Conservation (phyloP, 1,284 basidiomycete species). For the Trichosporon coremiiforme region DNA sequence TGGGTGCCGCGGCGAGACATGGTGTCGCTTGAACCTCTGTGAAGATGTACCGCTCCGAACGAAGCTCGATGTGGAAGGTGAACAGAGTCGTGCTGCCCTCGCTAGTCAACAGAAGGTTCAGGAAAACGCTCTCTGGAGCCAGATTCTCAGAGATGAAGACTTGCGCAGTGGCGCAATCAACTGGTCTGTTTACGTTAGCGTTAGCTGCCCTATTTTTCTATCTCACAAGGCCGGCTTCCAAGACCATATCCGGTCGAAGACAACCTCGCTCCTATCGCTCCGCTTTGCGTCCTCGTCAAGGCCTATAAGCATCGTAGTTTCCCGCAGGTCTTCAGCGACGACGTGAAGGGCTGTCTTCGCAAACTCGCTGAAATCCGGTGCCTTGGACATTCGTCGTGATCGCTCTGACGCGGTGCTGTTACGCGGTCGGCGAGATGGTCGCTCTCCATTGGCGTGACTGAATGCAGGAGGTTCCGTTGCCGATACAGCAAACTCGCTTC, state of each 20-base stretch:
- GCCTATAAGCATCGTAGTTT: constrained; percentile 56
- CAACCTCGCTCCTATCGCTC: constrained; percentile 43
- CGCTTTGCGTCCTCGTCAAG: constrained; percentile 38
- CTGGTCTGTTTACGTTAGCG: constrained; percentile 20
- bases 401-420: constrained; percentile 3
- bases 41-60: constrained; percentile 49
- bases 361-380: constrained; percentile 55
- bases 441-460: not conserved
- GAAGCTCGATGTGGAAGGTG: constrained; percentile 58
- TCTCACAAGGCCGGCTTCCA: constrained; percentile 46
- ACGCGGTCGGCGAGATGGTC: not conserved
- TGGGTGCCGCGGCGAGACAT: constrained; percentile 62
- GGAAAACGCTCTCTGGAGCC: constrained; percentile 31
- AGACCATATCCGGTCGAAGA: constrained; percentile 44
- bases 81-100: constrained; percentile 59
- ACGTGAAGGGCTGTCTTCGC: constrained; percentile 61
- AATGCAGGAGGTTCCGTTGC: not conserved
- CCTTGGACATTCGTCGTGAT: constrained; percentile 1
- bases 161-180: constrained; percentile 58
- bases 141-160: constrained; percentile 48
- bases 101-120: constrained; percentile 60
- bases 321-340: constrained; percentile 54
- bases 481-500: constrained; percentile 14
- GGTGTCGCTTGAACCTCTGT: constrained; percentile 47
- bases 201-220: constrained; percentile 25